A percentile compares a stretch with the other conserved stretches of the same genome.
Evolutionary conservation across 73 alveolate species (phyloP).

Genomic region (Durusdinium trenchii): DNA sequence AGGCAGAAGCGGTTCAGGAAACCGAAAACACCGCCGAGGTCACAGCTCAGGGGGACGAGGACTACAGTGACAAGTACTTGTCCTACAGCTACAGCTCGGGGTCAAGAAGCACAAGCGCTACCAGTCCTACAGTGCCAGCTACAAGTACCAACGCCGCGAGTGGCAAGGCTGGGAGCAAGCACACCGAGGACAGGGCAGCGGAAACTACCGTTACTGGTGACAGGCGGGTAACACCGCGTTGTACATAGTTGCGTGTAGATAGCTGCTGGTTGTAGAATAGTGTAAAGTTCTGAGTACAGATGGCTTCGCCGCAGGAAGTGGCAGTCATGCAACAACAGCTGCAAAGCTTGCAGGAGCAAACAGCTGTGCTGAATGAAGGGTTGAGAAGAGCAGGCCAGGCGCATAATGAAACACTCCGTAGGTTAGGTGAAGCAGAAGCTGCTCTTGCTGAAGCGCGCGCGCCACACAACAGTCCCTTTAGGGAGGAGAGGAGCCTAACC

Average conservation of each 20-base stretch:
- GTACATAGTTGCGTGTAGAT: neutral
- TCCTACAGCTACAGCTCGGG: neutral
- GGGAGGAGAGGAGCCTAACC: neutral
- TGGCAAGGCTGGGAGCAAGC: neutral
- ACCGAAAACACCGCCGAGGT: neutral
- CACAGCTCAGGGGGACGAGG: constrained; percentile 11
- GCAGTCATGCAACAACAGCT: neutral
- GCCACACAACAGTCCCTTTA: neutral
- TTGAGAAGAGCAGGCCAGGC: neutral
- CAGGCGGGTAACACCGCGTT: neutral
- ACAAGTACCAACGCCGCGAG: neutral
- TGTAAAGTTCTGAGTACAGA: neutral
- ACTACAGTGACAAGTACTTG: neutral
- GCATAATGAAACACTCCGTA: neutral
- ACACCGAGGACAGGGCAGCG: neutral
- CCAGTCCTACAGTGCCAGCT: neutral
- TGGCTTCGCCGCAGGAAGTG: neutral
- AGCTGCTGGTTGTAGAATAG: neutral
- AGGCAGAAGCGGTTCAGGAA: neutral
- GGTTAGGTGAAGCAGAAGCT: neutral
- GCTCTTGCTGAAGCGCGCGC: neutral
- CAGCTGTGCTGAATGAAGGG: neutral
- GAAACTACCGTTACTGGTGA: neutral
- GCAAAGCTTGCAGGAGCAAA: neutral
- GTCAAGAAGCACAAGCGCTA: too few relatives aligned